Base-by-base conservation (phyloP, 1,284 basidiomycete species). In the Leccinum pachyderme region DNA sequence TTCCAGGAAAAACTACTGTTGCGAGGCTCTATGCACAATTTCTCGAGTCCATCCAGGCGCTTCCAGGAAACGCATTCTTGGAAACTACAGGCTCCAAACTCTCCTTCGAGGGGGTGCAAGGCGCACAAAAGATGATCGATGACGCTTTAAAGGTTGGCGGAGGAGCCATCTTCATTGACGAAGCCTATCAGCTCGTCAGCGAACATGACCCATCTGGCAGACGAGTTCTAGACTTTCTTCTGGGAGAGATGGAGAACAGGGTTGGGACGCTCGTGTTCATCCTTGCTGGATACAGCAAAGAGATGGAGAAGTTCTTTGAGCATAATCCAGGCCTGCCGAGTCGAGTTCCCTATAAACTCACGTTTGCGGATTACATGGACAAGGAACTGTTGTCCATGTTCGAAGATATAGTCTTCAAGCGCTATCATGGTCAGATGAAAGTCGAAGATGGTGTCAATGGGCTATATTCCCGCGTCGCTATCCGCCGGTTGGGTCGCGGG, bases 281-380 rank as follows among this genome's bases (percentile, higher is more conserved):
- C 59, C 72, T 88, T 7, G 85, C 86, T 0, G 85, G 85, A 1
- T 87, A 87, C 64, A 79, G 73, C 67, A 83, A 79, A 54, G 73
- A 88, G 67, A 87, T 88, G 86, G 85, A 88, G 59, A 81, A 76
- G 54, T 88, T 88, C 70, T 87, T 88, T 58, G 83, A 86, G 55
- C 84, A 87, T 61, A 88, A 88, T 57, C 84, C 86, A 5, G 85
- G 85, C 4, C 57, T 88, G 6, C 66, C 70, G 1, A 87, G 85
- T 66, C 82, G 86, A 5, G 82, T 88, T 3, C 85, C 85, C 0
- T 76, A 82, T 59, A 70, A 69, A 18, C 72, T 88, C 46, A 72
- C 78, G n/a, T 88, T 87, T 59, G 70, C 71, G 9, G 85, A 87
- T 61, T 88, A 88, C 63, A 74, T 66, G 1, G 81, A 87, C 46